Evolutionary conservation across 768 basidiomycete species (phyloP).

Genomic region (Tylopilus felleus): DNA sequence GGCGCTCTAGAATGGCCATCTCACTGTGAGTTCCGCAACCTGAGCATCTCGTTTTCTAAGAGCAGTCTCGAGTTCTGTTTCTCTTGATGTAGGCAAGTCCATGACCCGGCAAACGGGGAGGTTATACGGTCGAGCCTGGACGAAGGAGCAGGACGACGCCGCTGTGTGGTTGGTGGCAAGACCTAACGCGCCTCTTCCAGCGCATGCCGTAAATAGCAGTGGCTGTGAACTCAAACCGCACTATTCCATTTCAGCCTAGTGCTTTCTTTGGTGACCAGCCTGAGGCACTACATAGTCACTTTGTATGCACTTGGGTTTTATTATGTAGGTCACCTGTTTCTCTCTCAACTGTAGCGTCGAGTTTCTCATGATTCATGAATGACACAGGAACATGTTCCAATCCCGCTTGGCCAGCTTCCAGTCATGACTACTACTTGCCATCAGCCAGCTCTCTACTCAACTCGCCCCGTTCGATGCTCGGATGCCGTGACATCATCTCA

Average conservation of each 20-base stretch:
- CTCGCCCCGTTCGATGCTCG: background rate
- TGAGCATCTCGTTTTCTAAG: slow-evolving; percentile 74
- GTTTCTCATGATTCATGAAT: too few species aligned
- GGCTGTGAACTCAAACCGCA: slow-evolving; percentile 22
- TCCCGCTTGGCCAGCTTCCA: too few species aligned
- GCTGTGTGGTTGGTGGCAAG: slow-evolving; percentile 32
- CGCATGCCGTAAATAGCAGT: slow-evolving; percentile 29
- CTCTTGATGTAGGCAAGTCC: slow-evolving; percentile 70
- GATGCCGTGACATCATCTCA: background rate
- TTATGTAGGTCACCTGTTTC: too few species aligned
- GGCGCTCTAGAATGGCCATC: slow-evolving; percentile 29
- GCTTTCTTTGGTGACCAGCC: too few species aligned
- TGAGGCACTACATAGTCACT: too few species aligned
- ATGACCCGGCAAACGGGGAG: slow-evolving; percentile 36
- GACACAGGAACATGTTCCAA: too few species aligned
- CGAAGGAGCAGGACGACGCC: slow-evolving; percentile 15
- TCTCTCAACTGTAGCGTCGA: too few species aligned
- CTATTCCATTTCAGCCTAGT: too few species aligned
- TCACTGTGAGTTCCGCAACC: slow-evolving; percentile 67
- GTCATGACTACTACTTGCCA: background rate
- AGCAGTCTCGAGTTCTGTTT: slow-evolving; percentile 77
- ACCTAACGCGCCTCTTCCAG: slow-evolving; percentile 25
- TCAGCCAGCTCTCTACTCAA: background rate
- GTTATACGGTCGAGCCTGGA: slow-evolving; percentile 11
- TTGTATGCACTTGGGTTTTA: too few species aligned